These are phyloP conservation scores for Cucumis melo DNA, from an alignment of 306 rosid species.

Conservation along the genomic window DNA sequence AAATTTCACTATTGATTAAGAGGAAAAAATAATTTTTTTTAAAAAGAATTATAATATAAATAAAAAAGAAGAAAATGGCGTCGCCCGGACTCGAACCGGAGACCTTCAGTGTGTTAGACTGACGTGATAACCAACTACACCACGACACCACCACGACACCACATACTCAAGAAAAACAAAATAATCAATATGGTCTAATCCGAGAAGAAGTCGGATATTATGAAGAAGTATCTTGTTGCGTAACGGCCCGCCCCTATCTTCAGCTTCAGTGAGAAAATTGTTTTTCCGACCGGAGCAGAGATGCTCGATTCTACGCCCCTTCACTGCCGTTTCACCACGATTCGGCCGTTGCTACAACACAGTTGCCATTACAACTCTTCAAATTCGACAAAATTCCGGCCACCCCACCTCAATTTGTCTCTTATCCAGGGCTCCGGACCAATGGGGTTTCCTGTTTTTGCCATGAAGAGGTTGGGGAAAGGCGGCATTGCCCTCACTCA, in stretches of 20 bases:
- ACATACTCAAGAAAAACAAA: too few relatives aligned
- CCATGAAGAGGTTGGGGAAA: conserved; percentile 13
- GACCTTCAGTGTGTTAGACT: conserved; percentile 87
- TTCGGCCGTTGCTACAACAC: not conserved
- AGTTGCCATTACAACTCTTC: not conserved
- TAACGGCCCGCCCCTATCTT: not conserved
- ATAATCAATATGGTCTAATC: too few relatives aligned
- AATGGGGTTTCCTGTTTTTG: not conserved
- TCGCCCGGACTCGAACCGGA: conserved; percentile 23
- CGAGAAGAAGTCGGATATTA: too few relatives aligned
- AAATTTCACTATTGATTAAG: too few relatives aligned
- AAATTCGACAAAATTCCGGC: conserved; percentile 13
- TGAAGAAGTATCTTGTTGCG: too few relatives aligned
- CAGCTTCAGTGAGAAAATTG: not conserved
- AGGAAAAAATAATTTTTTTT: too few relatives aligned
- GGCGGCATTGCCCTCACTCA: conserved; percentile 6
- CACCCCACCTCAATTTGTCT: conserved; percentile 4
- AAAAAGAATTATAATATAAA: too few relatives aligned
- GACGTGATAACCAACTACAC: conserved; percentile 86
- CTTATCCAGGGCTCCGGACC: conserved; percentile 1
- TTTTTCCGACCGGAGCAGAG: not conserved
- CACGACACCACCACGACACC: conserved; percentile 27
- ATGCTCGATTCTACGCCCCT: not conserved
- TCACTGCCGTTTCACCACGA: not conserved
- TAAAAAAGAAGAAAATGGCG: not conserved